A percentile compares a stretch with the other conserved stretches of the same genome.
phyloP scores from a whole-genome alignment of 2,329 filamentous ascomycete species.

The Massarina eburnea region DNA sequence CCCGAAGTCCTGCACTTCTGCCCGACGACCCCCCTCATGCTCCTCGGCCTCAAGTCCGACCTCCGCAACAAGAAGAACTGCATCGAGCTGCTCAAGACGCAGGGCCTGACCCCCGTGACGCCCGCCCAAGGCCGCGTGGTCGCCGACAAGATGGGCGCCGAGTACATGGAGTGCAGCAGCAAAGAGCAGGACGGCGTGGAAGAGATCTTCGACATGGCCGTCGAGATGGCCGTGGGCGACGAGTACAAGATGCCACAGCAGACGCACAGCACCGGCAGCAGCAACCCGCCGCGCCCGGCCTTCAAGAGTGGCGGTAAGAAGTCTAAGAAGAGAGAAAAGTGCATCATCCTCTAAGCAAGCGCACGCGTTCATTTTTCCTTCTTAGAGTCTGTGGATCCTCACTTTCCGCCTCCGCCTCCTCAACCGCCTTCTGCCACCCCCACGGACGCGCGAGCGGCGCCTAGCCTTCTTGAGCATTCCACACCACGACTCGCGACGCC shows the following conservation, averaged over 20 bases:
- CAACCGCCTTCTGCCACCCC: slow-evolving; percentile 2
- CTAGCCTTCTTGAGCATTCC: too few species aligned
- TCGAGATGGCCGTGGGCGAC: slow-evolving; percentile 84
- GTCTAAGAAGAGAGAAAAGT: slow-evolving; percentile 41
- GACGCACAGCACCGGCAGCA: slow-evolving; percentile 10
- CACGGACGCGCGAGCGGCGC: too few species aligned
- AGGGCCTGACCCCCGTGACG: slow-evolving; percentile 93
- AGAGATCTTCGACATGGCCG: slow-evolving; percentile 91
- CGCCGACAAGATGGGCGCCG: slow-evolving; percentile 88
- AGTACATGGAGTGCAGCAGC: slow-evolving; percentile 98
- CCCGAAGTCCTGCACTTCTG: slow-evolving; percentile 99
- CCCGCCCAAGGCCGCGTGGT: slow-evolving; percentile 85
- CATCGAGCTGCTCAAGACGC: slow-evolving; percentile 97
- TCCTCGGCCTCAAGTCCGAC: slow-evolving; percentile 96
- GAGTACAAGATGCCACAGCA: slow-evolving; percentile 46
- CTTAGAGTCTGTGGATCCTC: slow-evolving; percentile 13
- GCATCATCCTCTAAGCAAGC: slow-evolving; percentile 41
- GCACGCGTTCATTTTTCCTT: slow-evolving; percentile 14
- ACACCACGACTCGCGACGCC: slow-evolving; percentile 45
- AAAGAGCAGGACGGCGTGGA: slow-evolving; percentile 97
- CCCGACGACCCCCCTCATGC: slow-evolving; percentile 91
- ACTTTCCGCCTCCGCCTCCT: neutral
- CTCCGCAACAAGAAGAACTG: slow-evolving; percentile 93
- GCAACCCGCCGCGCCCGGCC: slow-evolving; percentile 16
- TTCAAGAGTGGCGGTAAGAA: slow-evolving; percentile 36